Evolutionary conservation across 192 early-diverging fungal genomes (phyloP), one percentile per base, ranked within the genome.

Genomic region (Rhizoclosmatium globosum): DNA sequence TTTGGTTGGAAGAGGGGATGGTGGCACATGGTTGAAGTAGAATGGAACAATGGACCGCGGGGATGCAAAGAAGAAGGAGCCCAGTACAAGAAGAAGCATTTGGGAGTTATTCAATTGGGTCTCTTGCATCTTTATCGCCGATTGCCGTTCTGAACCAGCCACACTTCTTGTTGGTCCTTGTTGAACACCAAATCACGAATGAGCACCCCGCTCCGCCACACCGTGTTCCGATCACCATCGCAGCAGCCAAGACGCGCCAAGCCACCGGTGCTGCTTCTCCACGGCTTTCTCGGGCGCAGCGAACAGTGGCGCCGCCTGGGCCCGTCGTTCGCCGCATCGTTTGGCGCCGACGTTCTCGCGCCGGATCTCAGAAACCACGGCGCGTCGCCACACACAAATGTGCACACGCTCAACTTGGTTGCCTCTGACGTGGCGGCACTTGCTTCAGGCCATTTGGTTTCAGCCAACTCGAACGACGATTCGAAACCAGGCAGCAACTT

Each of bases 351-450:
- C 59, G 91, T 95, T 2, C 89, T 90, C 68, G 84, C 92, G 0
- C 69, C 95, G 21, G 97, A 99, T 82, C 85, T 96, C 68, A 89
- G 97, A 43, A 99, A 99, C 84, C 97, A 99, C 77, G 97, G 97
- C 42, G 94, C 94, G 23, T 96, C 94, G 73, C 90, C 89, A 3
- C 95, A 96, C 71, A 68, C 68, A 23, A 38, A 70, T 0, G 83
- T 83, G 1, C 93, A 94, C 78, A 91, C 83, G 23, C 95, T 93
- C 76, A 71, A 86, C 21, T 77, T 89, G 6, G 97, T 99, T 95
- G 83, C 94, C 0, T 74, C 75, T 3, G 97, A 99, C 68, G 82
- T 99, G 17, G 79, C 80, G 4, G 67, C 73, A 19, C 97, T 97
- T 59, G 81, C 96, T 47, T 59, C 83, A 31, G 0, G 31, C 31